A percentile compares a stretch with the other conserved stretches of the same genome.
These are phyloP conservation scores for Sugiyamaella castrensis DNA, from an alignment of 1,139 yeast genomes.

Conservation along the genomic window DNA sequence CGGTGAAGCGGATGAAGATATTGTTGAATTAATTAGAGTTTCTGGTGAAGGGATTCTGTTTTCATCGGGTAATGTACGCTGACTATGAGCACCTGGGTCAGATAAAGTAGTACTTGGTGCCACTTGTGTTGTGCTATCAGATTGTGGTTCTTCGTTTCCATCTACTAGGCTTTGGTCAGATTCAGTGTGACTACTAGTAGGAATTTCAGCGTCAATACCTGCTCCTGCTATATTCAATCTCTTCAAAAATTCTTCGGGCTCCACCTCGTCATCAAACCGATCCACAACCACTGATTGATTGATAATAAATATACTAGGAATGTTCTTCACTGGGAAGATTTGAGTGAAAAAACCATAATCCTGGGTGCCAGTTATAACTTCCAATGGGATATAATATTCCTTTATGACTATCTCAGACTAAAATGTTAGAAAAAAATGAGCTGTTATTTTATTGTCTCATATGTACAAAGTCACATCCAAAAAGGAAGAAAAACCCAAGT, in stretches of 20 bases:
- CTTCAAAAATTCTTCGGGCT: constrained; percentile 32
- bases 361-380: constrained; percentile 44
- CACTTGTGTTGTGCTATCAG: background rate
- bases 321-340: constrained; percentile 46
- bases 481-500: no score
- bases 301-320: constrained; percentile 52
- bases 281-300: constrained; percentile 47
- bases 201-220: no score
- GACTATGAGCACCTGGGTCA: background rate
- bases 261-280: constrained; percentile 39
- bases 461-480: no score
- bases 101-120: background rate
- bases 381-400: constrained; percentile 41
- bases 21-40: background rate
- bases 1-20: background rate
- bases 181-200: no score
- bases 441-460: no score
- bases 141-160: no score
- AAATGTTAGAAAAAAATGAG: background rate
- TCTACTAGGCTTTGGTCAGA: no score
- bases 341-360: constrained; percentile 52
- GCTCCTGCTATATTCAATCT: constrained; percentile 16
- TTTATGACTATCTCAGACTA: constrained; percentile 1
- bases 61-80: background rate
- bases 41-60: background rate